Conservation (phyloP, 73 alveolate genomes). For the Tetrahymena malaccensis region DNA sequence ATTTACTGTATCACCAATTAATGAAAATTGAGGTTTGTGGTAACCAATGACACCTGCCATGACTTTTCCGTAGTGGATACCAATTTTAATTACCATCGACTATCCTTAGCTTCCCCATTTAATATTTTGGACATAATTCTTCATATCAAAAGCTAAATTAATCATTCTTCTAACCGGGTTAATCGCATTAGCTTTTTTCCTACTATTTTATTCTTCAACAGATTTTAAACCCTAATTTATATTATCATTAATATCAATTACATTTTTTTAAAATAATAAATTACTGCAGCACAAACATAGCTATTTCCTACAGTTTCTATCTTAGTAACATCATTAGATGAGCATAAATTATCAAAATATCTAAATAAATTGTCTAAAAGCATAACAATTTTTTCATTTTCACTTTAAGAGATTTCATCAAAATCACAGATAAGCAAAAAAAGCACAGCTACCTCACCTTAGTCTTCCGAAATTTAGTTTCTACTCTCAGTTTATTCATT, state of each 20-base stretch:
- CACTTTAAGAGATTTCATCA: slow-evolving; percentile 55
- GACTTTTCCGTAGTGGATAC: slow-evolving; percentile 35
- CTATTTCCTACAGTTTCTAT: slow-evolving; percentile 80
- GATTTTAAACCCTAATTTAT: not conserved
- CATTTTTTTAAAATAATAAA: not conserved
- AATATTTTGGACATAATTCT: not conserved
- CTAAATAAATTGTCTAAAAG: slow-evolving; percentile 56
- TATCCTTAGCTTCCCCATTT: not conserved
- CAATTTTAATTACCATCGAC: slow-evolving; percentile 18
- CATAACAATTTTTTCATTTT: not conserved
- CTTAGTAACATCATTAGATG: slow-evolving; percentile 62
- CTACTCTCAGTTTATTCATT: not conserved
- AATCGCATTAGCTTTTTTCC: not conserved
- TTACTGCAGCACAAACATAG: slow-evolving; percentile 69
- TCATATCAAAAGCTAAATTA: not conserved
- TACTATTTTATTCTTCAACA: not conserved
- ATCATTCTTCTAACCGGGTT: not conserved
- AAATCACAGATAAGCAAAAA: slow-evolving; percentile 71
- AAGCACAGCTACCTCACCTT: slow-evolving; percentile 62
- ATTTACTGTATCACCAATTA: slow-evolving; percentile 40
- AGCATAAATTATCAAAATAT: slow-evolving; percentile 62
- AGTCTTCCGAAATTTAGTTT: slow-evolving; percentile 38
- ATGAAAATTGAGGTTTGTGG: slow-evolving; percentile 40
- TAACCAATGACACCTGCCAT: slow-evolving; percentile 42
- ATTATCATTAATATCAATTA: no score